These are phyloP conservation scores for Vitellaria paradoxa DNA, from an alignment of 179 eudicot species.

Conservation along the genomic window DNA sequence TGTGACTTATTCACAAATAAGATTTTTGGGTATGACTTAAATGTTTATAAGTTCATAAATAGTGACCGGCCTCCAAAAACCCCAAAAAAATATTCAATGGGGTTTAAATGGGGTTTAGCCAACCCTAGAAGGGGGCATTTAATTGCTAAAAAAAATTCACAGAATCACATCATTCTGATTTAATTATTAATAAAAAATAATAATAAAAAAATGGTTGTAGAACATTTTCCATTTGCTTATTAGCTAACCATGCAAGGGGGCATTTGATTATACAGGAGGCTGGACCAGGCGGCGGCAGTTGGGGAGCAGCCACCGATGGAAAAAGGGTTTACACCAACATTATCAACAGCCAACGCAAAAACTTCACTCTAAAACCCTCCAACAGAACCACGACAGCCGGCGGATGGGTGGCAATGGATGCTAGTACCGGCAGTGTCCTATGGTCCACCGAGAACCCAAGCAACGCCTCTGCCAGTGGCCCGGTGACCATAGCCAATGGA, in stretches of 20 bases:
- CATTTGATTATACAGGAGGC: slow-evolving; percentile 33
- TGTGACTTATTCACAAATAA: no score
- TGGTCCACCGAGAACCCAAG: slow-evolving; percentile 48
- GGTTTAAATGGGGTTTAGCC: no score
- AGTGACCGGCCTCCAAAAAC: no score
- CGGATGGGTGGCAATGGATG: slow-evolving; percentile 56
- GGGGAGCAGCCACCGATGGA: slow-evolving; percentile 65
- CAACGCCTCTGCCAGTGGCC: slow-evolving; percentile 38
- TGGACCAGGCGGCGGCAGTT: slow-evolving; percentile 62
- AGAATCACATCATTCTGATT: no score
- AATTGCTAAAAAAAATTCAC: no score
- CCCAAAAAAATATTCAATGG: no score
- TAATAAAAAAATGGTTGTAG: no score
- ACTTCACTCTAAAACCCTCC: slow-evolving; percentile 44
- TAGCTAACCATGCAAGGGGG: background rate
- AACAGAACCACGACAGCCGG: slow-evolving; percentile 32
- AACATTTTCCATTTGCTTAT: no score
- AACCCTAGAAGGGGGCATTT: no score
- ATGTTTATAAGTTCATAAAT: no score
- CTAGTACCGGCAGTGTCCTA: slow-evolving; percentile 32
- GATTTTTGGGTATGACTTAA: no score
- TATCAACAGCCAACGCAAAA: slow-evolving; percentile 26
- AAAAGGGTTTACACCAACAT: slow-evolving; percentile 50
- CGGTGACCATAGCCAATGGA: slow-evolving; percentile 52
- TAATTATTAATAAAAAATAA: no score